Evolutionary conservation across 2,329 filamentous ascomycete species (phyloP).

Genomic region (Stylonectria norvegica): DNA sequence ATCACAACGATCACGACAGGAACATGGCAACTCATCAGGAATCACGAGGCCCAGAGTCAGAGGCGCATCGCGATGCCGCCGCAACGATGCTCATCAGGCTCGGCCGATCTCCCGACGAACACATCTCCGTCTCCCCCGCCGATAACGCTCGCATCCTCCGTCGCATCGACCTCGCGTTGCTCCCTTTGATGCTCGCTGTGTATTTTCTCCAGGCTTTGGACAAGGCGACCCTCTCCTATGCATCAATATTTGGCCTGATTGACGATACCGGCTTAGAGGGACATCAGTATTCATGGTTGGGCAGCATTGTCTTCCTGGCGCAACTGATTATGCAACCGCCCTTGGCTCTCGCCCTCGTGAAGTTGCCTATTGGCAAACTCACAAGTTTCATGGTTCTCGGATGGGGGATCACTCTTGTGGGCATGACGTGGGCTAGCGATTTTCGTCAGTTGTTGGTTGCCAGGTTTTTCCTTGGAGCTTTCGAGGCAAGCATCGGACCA

Average conservation of each 20-base stretch:
- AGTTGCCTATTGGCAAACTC: constrained; percentile 59
- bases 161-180: constrained; percentile 39
- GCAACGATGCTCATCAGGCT: constrained; percentile 43
- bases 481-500: constrained; percentile 48
- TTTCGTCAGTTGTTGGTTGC: constrained; percentile 50
- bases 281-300: constrained; percentile 58
- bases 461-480: constrained; percentile 55
- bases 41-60: neutral
- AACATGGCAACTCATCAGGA: neutral
- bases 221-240: constrained; percentile 60
- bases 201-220: constrained; percentile 63
- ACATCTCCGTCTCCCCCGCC: constrained; percentile 30
- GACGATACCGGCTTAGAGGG: constrained; percentile 55
- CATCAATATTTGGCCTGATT: constrained; percentile 61
- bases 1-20: constrained; percentile 6
- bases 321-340: constrained; percentile 57
- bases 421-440: constrained; percentile 50
- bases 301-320: constrained; percentile 58
- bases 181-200: constrained; percentile 51
- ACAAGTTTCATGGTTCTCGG: constrained; percentile 53
- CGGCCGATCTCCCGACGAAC: constrained; percentile 34
- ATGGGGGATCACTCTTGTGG: constrained; percentile 51
- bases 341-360: constrained; percentile 55
- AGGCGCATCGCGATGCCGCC: constrained; percentile 38
- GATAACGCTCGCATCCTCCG: constrained; percentile 36